These are phyloP conservation scores for Scheffersomyces stipitis DNA, from an alignment of 805 yeast genomes.

Conservation along the genomic window DNA sequence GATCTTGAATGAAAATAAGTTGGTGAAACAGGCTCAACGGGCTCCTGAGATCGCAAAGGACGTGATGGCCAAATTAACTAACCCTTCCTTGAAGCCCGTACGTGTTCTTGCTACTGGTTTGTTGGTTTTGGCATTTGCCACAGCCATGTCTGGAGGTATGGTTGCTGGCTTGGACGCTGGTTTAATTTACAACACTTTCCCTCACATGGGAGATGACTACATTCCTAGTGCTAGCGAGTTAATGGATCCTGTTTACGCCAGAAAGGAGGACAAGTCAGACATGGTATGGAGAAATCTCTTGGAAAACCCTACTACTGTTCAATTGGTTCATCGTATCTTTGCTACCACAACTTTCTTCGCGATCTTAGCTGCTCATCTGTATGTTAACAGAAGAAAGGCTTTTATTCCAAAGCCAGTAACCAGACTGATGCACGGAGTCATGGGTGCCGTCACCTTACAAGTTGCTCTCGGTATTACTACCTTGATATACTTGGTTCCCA, in stretches of 20 bases:
- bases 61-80: conserved; percentile 57
- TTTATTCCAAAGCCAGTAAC: conserved; percentile 56
- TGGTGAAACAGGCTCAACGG: conserved; percentile 44
- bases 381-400: conserved; percentile 55
- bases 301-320: conserved; percentile 96
- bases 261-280: conserved; percentile 68
- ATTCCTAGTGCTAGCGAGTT: conserved; percentile 78
- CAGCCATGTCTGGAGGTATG: conserved; percentile 97
- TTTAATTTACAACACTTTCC: conserved; percentile 91
- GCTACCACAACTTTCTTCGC: conserved; percentile 80
- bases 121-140: conserved; percentile 69
- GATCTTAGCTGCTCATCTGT: conserved; percentile 68
- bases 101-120: conserved; percentile 57
- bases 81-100: conserved; percentile 57
- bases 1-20: conserved; percentile 68
- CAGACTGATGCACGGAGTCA: conserved; percentile 58
- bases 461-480: conserved; percentile 86
- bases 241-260: conserved; percentile 69
- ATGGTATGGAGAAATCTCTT: conserved; percentile 87
- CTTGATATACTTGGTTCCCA: conserved; percentile 84
- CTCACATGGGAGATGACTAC: conserved; percentile 88
- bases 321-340: conserved; percentile 80
- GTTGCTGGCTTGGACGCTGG: conserved; percentile 99
- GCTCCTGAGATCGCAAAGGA: conserved; percentile 59
- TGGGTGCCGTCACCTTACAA: conserved; percentile 85